Base-by-base conservation (phyloP, 2,329 filamentous ascomycete species). In the Monascus ruber region DNA sequence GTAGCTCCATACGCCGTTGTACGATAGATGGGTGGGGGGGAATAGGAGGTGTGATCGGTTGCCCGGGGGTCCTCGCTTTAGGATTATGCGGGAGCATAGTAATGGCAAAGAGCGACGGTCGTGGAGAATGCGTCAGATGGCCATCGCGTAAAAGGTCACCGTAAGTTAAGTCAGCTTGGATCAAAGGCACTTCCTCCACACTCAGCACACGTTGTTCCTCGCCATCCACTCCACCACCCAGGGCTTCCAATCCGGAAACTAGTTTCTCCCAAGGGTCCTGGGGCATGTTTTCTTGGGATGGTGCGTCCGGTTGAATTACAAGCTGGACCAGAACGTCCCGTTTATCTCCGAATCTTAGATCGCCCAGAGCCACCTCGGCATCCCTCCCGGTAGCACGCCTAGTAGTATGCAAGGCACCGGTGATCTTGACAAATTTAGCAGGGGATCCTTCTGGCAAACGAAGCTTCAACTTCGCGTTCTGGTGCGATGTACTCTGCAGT, bases 391-490 rank as follows among this genome's bases (percentile, higher is more conserved):
- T 93, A 9, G 89, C 91, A 44, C 91, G 82, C 70, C 95, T 98
- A 3, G 89, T 96, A 46, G 94, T 93, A 58, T 96, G 88, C 42
- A 98, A 70, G 4, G 89, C 91, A 38, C 91, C 91, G 54, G 86
- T 95, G 55, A 98, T 96, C 68, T 98, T 98, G 60, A 95, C 85
- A 59, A 98, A 98, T 58, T 94, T 95, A 52, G 91, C 91, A 0
- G 89, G 91, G 2, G 91, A 98, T 17, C 91, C 91, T 65, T 98
- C 91, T 0, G 91, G 91, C 5, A 98, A 69, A 51, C 85, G 85
- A 41, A 98, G 77, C 69, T 93, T 94, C 39, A 98, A 74, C 69
- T 94, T 95, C 41, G 93, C 91, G 55, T 96, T 96, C 60, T 96
- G 91, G 59, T 98, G 91, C n/a, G 91, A 96, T 26, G 86, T 81